A percentile compares a stretch with the other conserved stretches of the same genome.
phyloP scores from a whole-genome alignment of 306 rosid species.

The Quillaja saponaria region DNA sequence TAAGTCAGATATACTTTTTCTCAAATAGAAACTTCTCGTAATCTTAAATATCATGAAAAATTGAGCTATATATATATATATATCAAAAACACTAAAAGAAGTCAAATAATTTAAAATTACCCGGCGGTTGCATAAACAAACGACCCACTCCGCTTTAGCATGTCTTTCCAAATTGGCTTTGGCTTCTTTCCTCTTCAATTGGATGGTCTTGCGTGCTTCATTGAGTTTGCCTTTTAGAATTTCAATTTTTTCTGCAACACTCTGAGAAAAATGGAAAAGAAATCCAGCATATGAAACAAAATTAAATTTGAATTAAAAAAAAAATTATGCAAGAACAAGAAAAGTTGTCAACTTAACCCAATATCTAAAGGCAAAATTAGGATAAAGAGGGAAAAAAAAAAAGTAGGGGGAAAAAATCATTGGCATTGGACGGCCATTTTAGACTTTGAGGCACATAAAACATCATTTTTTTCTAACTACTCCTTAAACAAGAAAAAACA shows the following conservation, averaged over 20 bases:
- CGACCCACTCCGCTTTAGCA: constrained; percentile 71
- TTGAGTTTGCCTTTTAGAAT: constrained; percentile 36
- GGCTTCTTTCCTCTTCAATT: constrained; percentile 54
- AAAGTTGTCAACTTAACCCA: constrained; percentile 13
- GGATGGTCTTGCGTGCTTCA: constrained; percentile 47
- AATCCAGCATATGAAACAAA: neutral
- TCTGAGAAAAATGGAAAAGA: constrained; percentile 39
- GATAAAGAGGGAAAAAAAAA: no score
- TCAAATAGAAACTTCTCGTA: no score
- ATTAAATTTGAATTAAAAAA: neutral
- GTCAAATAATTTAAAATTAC: constrained; percentile 27
- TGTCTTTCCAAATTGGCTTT: constrained; percentile 46
- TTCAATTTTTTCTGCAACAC: constrained; percentile 45
- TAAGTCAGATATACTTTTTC: no score
- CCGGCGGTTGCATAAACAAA: constrained; percentile 57
- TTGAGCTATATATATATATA: neutral
- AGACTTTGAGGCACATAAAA: constrained; percentile 27
- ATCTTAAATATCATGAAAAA: no score
- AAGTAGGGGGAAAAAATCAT: neutral
- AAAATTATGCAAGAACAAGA: neutral
- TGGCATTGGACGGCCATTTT: constrained; percentile 19
- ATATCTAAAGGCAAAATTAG: constrained; percentile 25
- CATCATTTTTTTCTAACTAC: constrained; percentile 32
- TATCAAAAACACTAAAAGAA: no score
- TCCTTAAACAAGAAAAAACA: constrained; percentile 25